Percentiles rank a stretch among this genome's conserved stretches.
These are phyloP conservation scores for Irpex sp. DNA, from an alignment of 1,284 basidiomycete genomes.

Conservation along the genomic window DNA sequence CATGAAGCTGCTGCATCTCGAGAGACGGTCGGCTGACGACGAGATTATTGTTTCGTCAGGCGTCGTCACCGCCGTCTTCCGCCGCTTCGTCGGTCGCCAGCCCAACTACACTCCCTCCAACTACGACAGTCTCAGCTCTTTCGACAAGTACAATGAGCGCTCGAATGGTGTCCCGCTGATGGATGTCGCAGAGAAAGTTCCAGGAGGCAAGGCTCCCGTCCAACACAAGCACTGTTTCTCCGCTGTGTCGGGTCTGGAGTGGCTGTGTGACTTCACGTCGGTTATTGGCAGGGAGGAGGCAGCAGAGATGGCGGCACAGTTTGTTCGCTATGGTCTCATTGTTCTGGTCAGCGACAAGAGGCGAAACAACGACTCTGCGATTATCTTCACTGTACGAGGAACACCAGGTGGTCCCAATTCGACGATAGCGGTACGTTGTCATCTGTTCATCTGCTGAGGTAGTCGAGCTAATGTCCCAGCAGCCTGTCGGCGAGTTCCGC, in stretches of 20 bases:
- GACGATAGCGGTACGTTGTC: constrained; percentile 59
- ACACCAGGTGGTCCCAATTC: constrained; percentile 70
- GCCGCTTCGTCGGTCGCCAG: constrained; percentile 85
- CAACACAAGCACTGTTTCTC: constrained; percentile 80
- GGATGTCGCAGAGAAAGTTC: constrained; percentile 63
- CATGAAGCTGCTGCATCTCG: constrained; percentile 96
- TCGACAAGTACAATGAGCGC: constrained; percentile 75
- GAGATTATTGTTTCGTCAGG: constrained; percentile 95
- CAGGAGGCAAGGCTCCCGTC: constrained; percentile 42
- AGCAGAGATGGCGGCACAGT: constrained; percentile 95
- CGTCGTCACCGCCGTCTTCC: constrained; percentile 93
- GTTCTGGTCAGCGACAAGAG: constrained; percentile 83
- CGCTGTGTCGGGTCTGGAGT: constrained; percentile 87
- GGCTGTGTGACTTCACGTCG: constrained; percentile 97
- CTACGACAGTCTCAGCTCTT: constrained; percentile 54
- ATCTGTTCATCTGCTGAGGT: constrained; percentile 4
- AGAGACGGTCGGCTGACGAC: constrained; percentile 89
- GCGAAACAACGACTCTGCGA: constrained; percentile 83
- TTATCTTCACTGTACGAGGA: constrained; percentile 88
- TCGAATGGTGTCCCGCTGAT: constrained; percentile 73
- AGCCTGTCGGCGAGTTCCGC: constrained; percentile 92
- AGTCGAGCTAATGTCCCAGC: constrained; percentile 14
- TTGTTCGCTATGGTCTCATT: constrained; percentile 93
- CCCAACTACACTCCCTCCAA: constrained; percentile 70
- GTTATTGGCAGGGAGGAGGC: constrained; percentile 96